Conservation (phyloP, 208 protist genomes). For the Willaertia magna region DNA sequence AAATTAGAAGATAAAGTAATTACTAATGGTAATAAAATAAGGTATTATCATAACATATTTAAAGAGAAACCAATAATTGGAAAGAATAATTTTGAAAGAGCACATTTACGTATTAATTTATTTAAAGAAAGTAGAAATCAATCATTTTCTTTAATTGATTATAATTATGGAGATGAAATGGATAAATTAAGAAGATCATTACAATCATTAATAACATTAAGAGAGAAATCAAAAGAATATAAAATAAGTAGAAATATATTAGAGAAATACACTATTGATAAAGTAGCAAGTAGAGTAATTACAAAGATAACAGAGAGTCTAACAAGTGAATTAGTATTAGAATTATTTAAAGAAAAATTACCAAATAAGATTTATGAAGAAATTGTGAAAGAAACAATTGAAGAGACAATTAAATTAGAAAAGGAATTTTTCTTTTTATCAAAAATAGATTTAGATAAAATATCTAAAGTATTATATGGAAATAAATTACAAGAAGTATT, state of each 20-base stretch:
- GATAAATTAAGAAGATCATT: not conserved
- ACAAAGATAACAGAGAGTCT: not conserved
- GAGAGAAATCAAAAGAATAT: not conserved
- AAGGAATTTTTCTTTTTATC: not conserved
- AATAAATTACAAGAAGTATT: not conserved
- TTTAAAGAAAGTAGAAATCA: too few relatives aligned
- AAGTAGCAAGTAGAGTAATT: not conserved
- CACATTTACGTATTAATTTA: too few relatives aligned
- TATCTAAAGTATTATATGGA: not conserved
- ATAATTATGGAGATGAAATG: too few relatives aligned
- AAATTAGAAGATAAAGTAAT: too few relatives aligned
- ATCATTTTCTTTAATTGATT: too few relatives aligned
- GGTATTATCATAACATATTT: too few relatives aligned
- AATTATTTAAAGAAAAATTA: not conserved
- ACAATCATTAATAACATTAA: not conserved
- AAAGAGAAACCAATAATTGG: too few relatives aligned
- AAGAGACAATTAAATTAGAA: not conserved
- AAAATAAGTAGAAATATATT: not conserved
- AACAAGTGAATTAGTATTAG: not conserved
- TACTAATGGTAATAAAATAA: too few relatives aligned
- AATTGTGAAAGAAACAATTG: not conserved
- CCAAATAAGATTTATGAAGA: not conserved
- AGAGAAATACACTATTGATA: not conserved
- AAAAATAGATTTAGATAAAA: not conserved
- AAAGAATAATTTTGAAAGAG: too few relatives aligned